phyloP scores from a whole-genome alignment of 768 basidiomycete genomes.

The Agaricus bisporus region DNA sequence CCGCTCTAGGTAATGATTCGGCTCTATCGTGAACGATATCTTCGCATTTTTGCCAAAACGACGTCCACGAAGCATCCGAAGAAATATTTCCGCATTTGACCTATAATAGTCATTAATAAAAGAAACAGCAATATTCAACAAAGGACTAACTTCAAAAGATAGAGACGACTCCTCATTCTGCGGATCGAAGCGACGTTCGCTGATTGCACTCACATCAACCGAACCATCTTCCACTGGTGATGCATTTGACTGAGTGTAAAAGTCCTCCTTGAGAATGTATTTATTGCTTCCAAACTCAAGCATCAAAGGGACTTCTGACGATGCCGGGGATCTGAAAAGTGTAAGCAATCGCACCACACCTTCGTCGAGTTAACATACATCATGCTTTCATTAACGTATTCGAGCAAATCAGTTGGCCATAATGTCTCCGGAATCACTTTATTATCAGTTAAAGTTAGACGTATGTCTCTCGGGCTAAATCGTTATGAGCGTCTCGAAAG shows the following conservation, averaged over 20 bases:
- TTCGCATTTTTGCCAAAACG: slow-evolving; percentile 16
- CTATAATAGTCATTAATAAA: slow-evolving; percentile 1
- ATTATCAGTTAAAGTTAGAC: not conserved
- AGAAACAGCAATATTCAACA: not conserved
- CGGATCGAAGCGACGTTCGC: slow-evolving; percentile 11
- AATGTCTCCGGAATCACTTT: not conserved
- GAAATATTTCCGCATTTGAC: slow-evolving; percentile 7
- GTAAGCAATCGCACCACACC: not conserved
- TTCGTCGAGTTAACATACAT: not conserved
- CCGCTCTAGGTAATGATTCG: not conserved
- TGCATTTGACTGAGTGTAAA: slow-evolving; percentile 1
- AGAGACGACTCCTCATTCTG: slow-evolving; percentile 10
- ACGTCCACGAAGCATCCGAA: slow-evolving; percentile 11
- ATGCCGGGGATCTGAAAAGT: not conserved
- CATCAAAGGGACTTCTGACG: slow-evolving; percentile 1
- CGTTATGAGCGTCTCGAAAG: not conserved
- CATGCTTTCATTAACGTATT: not conserved
- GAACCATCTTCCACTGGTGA: not conserved
- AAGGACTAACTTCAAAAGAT: slow-evolving; percentile 11
- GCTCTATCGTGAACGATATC: slow-evolving; percentile 2
- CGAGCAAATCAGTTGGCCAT: slow-evolving; percentile 10
- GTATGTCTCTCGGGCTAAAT: not conserved
- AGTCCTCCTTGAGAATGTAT: slow-evolving; percentile 9
- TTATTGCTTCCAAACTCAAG: not conserved
- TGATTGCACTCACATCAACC: not conserved